Evolutionary conservation across 2,329 filamentous ascomycete species (phyloP), one percentile per base, ranked within the genome.

Genomic region (Ilyonectria robusta): DNA sequence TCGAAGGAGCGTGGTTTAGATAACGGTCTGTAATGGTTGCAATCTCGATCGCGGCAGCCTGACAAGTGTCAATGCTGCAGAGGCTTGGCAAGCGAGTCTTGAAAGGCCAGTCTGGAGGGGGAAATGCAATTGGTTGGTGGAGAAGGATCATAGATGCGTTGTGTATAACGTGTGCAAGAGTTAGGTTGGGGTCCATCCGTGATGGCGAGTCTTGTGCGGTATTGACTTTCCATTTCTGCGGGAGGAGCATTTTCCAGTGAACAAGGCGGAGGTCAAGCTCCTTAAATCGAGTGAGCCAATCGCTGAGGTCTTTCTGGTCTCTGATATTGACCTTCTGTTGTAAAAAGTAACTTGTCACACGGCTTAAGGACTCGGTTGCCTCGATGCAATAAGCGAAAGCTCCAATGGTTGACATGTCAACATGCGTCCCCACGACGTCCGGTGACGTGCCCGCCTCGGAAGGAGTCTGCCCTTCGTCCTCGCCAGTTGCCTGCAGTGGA

Each of bases 71-170:
- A 5, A 81, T 79, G 67, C 82, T 84, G 51, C 77, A 81, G 2
- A 75, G 66, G 59, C 79, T 83, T 1, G 84, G 83, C 7, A 85
- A 71, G 6, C 78, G 76, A 4, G 80, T 76, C 0, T 77, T 71
- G 37, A 74, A 76, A 1, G 75, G 66, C 80, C 80, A 83, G 2
- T 79, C 71, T 0, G 72, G 35, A 0, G 76, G 75, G 0, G 82
- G 82, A 67, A 81, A 85, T 0, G 83, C 84, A 26, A 85, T 84
- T 8, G 76, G 74, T 61, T 85, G 84, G 65, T 86, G 84, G 2
- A 85, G 76, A 2, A 85, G 77, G 26, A 86, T 83, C 74, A 84
- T 84, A 6, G 82, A 82, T 4, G 83, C 78, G 59, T 85, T 85
- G 63, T 85, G 84, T 2, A 82, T 85, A 19, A 84, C 77, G 62